Evolutionary conservation across 1,284 basidiomycete genomes (phyloP), one percentile per base, ranked within the genome.

Genomic region (Trametes hirsuta): DNA sequence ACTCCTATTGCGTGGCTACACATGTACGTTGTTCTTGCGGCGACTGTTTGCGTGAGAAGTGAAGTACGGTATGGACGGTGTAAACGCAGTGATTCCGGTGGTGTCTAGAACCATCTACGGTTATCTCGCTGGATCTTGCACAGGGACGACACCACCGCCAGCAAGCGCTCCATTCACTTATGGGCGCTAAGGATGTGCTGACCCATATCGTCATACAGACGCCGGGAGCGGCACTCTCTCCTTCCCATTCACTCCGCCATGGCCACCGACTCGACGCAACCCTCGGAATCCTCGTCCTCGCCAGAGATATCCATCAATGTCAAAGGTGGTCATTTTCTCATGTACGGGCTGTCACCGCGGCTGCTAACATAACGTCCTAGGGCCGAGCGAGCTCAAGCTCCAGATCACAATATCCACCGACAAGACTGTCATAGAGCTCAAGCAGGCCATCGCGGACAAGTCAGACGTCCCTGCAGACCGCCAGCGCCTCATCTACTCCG

Each of bases 351-450:
- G 18, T n/a, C 22, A 47, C 47, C 37, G 15, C 42, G 45, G 48
- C 30, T 37, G 45, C 49, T 60, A 41, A 63, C 53, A 18, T 41
- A 21, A 45, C 25, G 9, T 15, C 48, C 36, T 55, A 90, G 94
- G 94, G 15, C 93, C 94, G 1, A 92, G 85, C 71, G 94, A 96
- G 77, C 82, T 95, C 74, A 96, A 96, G 80, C 84, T 97, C 30
- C 86, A 92, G 70, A 90, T 97, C 65, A 81, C 85, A 21, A 95
- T 96, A 69, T 76, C 81, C 44, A 83, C 86, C 9, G 86, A 88
- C 76, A 91, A 92, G 78, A 90, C 87, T 0, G 93, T 96, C 40
- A 77, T 82, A 47, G 93, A 97, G 63, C 86, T 97, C 69, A 96
- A 97, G 79, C 82, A 88, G 65, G 87, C 88, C 36, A 93, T 97